phyloP scores from a whole-genome alignment of 192 early-diverging fungal species.

The Umbelopsis sp. region DNA sequence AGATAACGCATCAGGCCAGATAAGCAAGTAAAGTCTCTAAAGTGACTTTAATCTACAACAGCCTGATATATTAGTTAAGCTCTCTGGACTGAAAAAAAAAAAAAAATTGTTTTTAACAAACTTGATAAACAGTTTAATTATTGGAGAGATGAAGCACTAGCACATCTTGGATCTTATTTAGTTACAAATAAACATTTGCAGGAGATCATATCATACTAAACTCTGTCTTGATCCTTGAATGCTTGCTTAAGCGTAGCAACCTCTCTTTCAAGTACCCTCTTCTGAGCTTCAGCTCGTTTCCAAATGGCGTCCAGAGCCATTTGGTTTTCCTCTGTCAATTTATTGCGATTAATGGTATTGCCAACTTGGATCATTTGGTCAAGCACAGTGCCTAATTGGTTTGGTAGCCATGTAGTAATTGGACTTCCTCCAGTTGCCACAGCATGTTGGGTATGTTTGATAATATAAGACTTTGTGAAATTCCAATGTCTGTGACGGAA shows the following conservation, averaged over 20 bases:
- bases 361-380: constrained; percentile 63
- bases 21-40: no score
- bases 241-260: constrained; percentile 52
- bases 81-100: no score
- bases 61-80: no score
- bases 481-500: constrained; percentile 89
- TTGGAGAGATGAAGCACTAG: neutral
- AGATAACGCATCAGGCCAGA: no score
- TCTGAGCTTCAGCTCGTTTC: constrained; percentile 61
- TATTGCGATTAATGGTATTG: constrained; percentile 52
- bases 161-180: neutral
- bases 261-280: constrained; percentile 65
- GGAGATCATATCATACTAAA: neutral
- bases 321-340: constrained; percentile 62
- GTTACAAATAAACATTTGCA: neutral
- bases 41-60: no score
- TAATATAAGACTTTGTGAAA: constrained; percentile 86
- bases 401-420: constrained; percentile 71
- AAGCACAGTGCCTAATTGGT: constrained; percentile 64
- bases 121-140: no score
- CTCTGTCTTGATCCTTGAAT: constrained; percentile 31
- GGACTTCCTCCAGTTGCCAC: constrained; percentile 75
- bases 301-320: constrained; percentile 60
- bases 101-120: no score
- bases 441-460: constrained; percentile 73